Percentiles rank a stretch among this genome's conserved stretches.
These are phyloP conservation scores for Thelonectria blattea DNA, from an alignment of 2,329 filamentous ascomycete species.

Conservation along the genomic window DNA sequence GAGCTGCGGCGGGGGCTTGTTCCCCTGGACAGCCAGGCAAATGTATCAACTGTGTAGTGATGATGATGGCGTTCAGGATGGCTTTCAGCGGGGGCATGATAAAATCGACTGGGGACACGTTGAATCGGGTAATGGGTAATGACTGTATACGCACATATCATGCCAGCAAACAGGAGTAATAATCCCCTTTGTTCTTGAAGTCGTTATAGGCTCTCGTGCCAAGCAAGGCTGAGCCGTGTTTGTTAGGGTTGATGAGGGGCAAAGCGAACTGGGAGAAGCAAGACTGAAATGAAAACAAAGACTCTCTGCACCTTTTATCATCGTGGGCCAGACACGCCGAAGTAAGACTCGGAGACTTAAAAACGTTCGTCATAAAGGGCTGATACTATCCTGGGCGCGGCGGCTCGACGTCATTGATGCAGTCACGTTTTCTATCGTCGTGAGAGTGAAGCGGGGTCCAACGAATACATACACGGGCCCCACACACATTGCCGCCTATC, in stretches of 20 bases:
- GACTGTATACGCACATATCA: neutral
- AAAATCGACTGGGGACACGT: neutral
- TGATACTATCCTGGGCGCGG: neutral
- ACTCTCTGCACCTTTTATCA: too few species aligned
- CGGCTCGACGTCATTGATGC: neutral
- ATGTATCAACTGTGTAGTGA: conserved; percentile 1
- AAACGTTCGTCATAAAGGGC: neutral
- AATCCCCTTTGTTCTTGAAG: neutral
- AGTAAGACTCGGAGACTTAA: neutral
- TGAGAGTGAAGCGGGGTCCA: neutral
- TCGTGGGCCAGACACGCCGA: too few species aligned
- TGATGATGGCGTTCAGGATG: conserved; percentile 17
- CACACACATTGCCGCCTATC: too few species aligned
- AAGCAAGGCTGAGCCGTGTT: neutral
- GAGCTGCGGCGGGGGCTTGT: neutral
- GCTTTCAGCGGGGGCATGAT: conserved; percentile 3
- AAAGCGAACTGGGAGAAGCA: too few species aligned
- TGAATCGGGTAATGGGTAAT: conserved; percentile 3
- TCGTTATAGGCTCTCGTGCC: neutral
- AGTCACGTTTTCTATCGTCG: too few species aligned
- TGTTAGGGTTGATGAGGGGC: too few species aligned
- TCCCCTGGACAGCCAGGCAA: conserved; percentile 15
- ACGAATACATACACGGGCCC: neutral
- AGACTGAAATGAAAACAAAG: too few species aligned
- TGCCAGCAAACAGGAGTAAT: neutral